phyloP scores from a whole-genome alignment of 208 protist genomes.

The Borovskyia barvae region DNA sequence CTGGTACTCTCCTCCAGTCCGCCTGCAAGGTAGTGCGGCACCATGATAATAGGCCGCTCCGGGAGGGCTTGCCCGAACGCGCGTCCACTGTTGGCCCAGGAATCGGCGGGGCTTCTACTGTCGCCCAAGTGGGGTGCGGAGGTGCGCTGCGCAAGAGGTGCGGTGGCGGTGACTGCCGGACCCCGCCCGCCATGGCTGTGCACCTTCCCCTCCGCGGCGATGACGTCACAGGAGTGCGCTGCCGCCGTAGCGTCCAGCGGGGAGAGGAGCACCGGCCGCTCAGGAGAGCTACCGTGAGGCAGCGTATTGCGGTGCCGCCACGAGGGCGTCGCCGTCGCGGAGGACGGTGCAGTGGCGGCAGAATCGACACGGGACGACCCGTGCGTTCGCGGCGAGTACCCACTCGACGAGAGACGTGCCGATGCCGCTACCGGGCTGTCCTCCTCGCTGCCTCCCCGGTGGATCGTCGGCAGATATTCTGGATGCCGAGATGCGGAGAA shows the following conservation, averaged over 20 bases:
- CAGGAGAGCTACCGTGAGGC: constrained; percentile 21
- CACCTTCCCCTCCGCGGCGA: constrained; percentile 18
- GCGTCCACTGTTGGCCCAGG: no score
- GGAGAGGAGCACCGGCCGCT: constrained; percentile 22
- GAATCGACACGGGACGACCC: no score
- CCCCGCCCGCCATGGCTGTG: not conserved
- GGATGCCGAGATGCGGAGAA: no score
- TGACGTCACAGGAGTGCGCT: constrained; percentile 13
- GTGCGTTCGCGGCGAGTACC: not conserved
- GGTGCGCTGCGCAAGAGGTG: no score
- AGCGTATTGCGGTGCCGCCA: constrained; percentile 13
- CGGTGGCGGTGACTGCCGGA: not conserved
- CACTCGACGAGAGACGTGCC: no score
- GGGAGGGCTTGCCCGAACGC: no score
- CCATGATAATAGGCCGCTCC: constrained; percentile 7
- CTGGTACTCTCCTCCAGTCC: constrained; percentile 2
- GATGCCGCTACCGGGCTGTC: no score
- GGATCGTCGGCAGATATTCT: no score
- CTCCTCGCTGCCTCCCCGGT: no score
- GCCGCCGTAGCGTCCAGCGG: constrained; percentile 20
- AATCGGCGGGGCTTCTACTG: no score
- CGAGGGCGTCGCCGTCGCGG: not conserved
- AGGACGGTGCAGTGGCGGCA: not conserved
- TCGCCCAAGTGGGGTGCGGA: no score
- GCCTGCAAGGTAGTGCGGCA: constrained; percentile 1